Evolutionary conservation across 129 eudicot species (phyloP), one percentile per base, ranked within the genome.

Genomic region (Artemisia argyi): DNA sequence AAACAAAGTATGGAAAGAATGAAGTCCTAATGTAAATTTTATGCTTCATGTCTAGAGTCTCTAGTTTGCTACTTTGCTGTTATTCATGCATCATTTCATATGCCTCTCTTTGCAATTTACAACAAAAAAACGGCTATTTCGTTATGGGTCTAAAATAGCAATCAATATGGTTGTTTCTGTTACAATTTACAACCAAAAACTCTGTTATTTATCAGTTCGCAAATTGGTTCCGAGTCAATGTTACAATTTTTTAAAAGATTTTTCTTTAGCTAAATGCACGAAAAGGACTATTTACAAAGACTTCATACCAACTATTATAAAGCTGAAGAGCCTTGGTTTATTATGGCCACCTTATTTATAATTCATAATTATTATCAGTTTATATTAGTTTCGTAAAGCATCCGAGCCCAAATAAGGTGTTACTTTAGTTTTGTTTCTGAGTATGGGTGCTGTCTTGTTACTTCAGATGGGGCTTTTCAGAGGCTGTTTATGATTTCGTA

Each of bases 401-500:
- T 69, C 50, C 8, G 64, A 58, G 30, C 56, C 57, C 11, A 13
- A 66, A 24, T 22, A 17, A 48, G 35, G 57, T 52, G 9, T 44
- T 39, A 39, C 46, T 39, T 39, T 0, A 7, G 46, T 39, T 22
- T 18, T 67, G 10, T 51, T 16, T 51, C 10, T 69, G 14, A 26
- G 1, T 12, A 11, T 32, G 14, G 35, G 35, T 66, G 61, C 15
- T 80, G 49, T 79, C 60, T 57, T 70, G 15, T 69, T 78, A 24
- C 46, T 62, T 74, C 86, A 89, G 96, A 81, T 73, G 95, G 96
- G 63, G 81, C 80, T 24, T 85, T 79, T 57, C 83, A 89, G 79
- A 87, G 96, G 72, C 52, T 87, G 61, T 89, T 93, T 66, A 85
- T 93, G 96, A 89, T 93, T 17, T 93, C 98, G 52, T 93, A 93